Conservation (phyloP, 345 rosid species). For the Linum trigynum region DNA sequence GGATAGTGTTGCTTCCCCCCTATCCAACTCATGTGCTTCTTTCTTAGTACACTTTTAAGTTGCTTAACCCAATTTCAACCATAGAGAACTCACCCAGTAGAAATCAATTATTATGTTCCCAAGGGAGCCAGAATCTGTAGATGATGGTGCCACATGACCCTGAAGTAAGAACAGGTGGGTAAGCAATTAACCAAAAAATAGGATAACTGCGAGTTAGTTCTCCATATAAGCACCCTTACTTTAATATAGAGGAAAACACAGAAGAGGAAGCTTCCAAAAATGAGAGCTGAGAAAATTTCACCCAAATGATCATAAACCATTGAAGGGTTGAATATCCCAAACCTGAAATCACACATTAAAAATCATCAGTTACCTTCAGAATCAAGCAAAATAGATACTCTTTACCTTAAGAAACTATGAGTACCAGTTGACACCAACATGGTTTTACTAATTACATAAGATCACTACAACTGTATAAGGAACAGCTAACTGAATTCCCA, state of each 20-base stretch:
- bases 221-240: conserved; percentile 34
- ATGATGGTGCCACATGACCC: conserved; percentile 94
- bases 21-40: neutral
- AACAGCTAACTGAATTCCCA: neutral
- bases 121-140: conserved; percentile 86
- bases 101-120: conserved; percentile 88
- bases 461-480: neutral
- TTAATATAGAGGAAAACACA: conserved; percentile 81
- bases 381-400: neutral
- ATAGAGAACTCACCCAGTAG: conserved; percentile 71
- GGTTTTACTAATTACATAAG: no score
- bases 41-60: neutral
- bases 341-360: conserved; percentile 43
- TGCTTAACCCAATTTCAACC: neutral
- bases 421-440: no score
- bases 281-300: conserved; percentile 83
- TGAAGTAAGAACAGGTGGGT: conserved; percentile 24
- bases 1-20: no score
- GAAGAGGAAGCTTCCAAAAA: conserved; percentile 83
- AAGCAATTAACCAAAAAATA: conserved; percentile 12
- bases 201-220: conserved; percentile 11
- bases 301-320: conserved; percentile 93
- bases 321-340: conserved; percentile 77
- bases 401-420: no score
- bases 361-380: conserved; percentile 1